phyloP scores from a whole-genome alignment of 306 rosid genomes.

The Medicago arabica region DNA sequence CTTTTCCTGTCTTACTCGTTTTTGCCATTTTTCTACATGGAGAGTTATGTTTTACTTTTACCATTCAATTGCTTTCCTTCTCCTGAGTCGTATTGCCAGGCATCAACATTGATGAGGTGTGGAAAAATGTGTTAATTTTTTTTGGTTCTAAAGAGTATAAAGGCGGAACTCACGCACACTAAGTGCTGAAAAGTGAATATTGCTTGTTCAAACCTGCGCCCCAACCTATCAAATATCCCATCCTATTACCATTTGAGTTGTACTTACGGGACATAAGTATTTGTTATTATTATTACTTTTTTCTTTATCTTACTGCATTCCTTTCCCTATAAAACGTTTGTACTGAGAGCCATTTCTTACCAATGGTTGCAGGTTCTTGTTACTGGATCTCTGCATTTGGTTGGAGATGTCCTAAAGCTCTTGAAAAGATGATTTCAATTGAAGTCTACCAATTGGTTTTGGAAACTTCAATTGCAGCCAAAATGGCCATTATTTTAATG shows the following conservation, averaged over 20 bases:
- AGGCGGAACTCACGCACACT: too few relatives aligned
- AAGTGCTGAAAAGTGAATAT: too few relatives aligned
- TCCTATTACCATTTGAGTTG: too few relatives aligned
- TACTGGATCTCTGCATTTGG: slow-evolving; percentile 80
- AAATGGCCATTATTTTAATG: too few relatives aligned
- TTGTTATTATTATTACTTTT: not conserved
- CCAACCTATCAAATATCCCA: too few relatives aligned
- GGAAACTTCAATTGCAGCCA: slow-evolving; percentile 21
- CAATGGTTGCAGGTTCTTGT: slow-evolving; percentile 70
- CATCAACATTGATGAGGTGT: not conserved
- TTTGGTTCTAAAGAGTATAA: too few relatives aligned
- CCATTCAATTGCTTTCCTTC: slow-evolving; percentile 7
- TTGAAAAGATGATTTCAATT: slow-evolving; percentile 47
- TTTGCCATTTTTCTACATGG: not conserved
- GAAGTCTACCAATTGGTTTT: slow-evolving; percentile 30
- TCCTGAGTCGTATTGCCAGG: not conserved
- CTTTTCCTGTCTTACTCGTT: slow-evolving; percentile 1
- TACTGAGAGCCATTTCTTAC: slow-evolving; percentile 16
- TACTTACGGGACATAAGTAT: too few relatives aligned
- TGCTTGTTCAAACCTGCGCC: too few relatives aligned
- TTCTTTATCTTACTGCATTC: not conserved
- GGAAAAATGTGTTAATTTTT: not conserved
- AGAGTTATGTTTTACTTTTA: not conserved
- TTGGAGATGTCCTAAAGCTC: slow-evolving; percentile 52
- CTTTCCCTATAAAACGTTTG: not conserved